Percentiles rank a stretch among this genome's conserved stretches.
Evolutionary conservation across 805 yeast species (phyloP).

Genomic region (Dipodascus albidus): DNA sequence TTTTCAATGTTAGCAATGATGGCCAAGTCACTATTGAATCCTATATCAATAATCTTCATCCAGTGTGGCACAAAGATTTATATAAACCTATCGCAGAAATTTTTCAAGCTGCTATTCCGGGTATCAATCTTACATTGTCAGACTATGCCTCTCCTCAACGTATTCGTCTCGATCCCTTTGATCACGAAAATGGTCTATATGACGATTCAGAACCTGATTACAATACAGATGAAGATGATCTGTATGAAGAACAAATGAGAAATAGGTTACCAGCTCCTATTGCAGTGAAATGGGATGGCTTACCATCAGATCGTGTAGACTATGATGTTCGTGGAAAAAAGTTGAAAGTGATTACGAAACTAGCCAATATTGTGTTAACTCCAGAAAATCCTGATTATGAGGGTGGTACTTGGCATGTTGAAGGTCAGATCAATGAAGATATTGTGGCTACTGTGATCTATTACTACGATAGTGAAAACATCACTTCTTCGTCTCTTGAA

Average conservation of each 20-base stretch:
- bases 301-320: neutral
- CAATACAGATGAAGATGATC: neutral
- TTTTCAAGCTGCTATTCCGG: conserved; percentile 26
- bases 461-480: conserved; percentile 32
- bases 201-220: conserved; percentile 2
- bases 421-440: conserved; percentile 32
- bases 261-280: neutral
- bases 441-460: conserved; percentile 32
- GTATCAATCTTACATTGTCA: conserved; percentile 23
- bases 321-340: conserved; percentile 9
- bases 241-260: conserved; percentile 6
- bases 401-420: conserved; percentile 36
- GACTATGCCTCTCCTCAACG: conserved; percentile 9
- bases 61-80: conserved; percentile 19
- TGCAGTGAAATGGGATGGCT: neutral
- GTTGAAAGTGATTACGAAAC: conserved; percentile 29
- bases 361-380: conserved; percentile 32
- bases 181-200: conserved; percentile 13
- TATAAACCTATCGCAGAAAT: conserved; percentile 25
- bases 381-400: conserved; percentile 30
- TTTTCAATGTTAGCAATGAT: conserved; percentile 10
- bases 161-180: conserved; percentile 16
- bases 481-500: conserved; percentile 25
- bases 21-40: conserved; percentile 21
- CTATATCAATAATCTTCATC: conserved; percentile 33